These are phyloP conservation scores for Nothomitra cinnamomea DNA, from an alignment of 2,329 filamentous ascomycete species.

Conservation along the genomic window DNA sequence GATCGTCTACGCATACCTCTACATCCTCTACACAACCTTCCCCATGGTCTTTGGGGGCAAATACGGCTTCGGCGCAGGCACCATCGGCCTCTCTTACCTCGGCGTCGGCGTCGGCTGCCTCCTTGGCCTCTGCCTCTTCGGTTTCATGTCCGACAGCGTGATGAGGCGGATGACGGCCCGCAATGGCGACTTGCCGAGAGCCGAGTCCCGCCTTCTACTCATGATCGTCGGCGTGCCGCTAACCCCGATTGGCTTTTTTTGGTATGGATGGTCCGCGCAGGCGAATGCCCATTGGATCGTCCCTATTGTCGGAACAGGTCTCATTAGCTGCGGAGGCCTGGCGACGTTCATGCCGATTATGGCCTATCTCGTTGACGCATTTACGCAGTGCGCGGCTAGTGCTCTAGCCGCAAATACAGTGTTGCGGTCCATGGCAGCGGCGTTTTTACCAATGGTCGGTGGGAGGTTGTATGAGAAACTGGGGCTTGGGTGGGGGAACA, in stretches of 20 bases:
- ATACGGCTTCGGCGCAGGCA: conserved; percentile 18
- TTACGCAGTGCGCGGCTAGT: conserved; percentile 20
- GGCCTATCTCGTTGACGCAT: conserved; percentile 23
- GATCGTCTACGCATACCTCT: conserved; percentile 29
- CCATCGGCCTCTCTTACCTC: conserved; percentile 17
- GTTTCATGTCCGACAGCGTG: conserved; percentile 12
- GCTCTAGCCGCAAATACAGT: conserved; percentile 20
- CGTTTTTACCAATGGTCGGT: conserved; percentile 20
- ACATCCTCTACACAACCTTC: conserved; percentile 26
- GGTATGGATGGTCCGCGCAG: conserved; percentile 32
- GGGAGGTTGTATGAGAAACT: conserved; percentile 19
- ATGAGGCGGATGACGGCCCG: conserved; percentile 11
- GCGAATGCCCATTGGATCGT: conserved; percentile 29
- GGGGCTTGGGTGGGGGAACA: conserved; percentile 22
- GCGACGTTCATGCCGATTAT: conserved; percentile 19
- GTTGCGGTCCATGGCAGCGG: conserved; percentile 19
- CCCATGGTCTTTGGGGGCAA: conserved; percentile 17
- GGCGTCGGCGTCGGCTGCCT: conserved; percentile 19
- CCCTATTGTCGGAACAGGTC: conserved; percentile 23
- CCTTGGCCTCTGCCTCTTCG: conserved; percentile 17
- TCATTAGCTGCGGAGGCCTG: conserved; percentile 21
- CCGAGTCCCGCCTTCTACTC: conserved; percentile 23
- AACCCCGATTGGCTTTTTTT: conserved; percentile 22
- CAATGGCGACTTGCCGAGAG: conserved; percentile 25
- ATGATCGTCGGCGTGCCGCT: conserved; percentile 12